Base-by-base conservation (phyloP, 164 flowering plant species). In the Warburgia ugandensis region DNA sequence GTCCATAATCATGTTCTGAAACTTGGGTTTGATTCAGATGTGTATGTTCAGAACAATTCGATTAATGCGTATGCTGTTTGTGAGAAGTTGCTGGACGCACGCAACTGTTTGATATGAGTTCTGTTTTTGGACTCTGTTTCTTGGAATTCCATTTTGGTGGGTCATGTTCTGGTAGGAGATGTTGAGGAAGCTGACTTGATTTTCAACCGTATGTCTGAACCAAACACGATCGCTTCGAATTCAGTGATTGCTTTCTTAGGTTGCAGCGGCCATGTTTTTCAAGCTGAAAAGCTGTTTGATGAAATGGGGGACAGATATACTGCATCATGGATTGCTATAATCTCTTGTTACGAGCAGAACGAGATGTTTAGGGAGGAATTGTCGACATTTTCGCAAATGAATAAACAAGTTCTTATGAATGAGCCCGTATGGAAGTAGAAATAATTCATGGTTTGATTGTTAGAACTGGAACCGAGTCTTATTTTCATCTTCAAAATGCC, bases 181-280 rank as follows among this genome's bases (percentile, higher is more conserved):
- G 72, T 73, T 8, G 68, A 64, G 6, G 64, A 59, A 29, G 72
- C 77, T 7, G 52, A 38, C 14, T 16, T 39, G 23, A 36, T 67
- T 1, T 70, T 51, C 53, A 43, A 47, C 38, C 39, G 25, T 32
- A 70, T 73, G 75, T 73, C 75, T 4, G 52, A 52, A 6, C 66
- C 30, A 51, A 70, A 68, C 46, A 42, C 36, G 8, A 62, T 73
- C 54, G 68, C 73, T n/a, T 64, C 75, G 5, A 73, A 60, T 54
- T 70, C 78, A 3, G 62, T 73, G 78, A 65, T 73, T 45, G 73
- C 31, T 29, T 56, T 73, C 59, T 48, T 73, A 45, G 78, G 73
- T 14, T 68, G 52, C 52, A 44, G 35, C 16, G 70, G 70, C 2
- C 61, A 45, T 50, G 64, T 68, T 27, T 30, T 1, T 19, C 66